phyloP scores from a whole-genome alignment of 768 basidiomycete genomes.

The Hericium coralloides region DNA sequence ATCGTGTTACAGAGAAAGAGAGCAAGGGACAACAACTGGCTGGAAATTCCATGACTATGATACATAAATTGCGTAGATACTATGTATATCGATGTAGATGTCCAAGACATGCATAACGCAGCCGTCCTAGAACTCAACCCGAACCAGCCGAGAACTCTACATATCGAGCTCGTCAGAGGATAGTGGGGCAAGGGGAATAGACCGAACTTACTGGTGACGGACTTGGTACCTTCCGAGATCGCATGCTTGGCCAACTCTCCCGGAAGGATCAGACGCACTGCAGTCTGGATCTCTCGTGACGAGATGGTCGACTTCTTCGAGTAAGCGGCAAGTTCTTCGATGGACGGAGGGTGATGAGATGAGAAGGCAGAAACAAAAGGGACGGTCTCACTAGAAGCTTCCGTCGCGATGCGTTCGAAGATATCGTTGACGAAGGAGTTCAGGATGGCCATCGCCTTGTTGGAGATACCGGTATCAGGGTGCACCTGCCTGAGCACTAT shows the following conservation, averaged over 20 bases:
- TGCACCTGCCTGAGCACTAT: constrained; percentile 93
- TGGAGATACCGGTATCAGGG: constrained; percentile 98
- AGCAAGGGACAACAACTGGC: too few relatives aligned
- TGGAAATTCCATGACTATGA: too few relatives aligned
- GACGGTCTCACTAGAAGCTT: constrained; percentile 68
- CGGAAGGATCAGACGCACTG: constrained; percentile 93
- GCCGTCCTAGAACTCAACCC: too few relatives aligned
- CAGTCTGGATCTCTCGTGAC: constrained; percentile 95
- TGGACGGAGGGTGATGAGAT: background rate
- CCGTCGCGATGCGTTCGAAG: constrained; percentile 86
- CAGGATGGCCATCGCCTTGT: constrained; percentile 96
- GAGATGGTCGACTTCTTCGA: constrained; percentile 99
- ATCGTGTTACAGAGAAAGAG: too few relatives aligned
- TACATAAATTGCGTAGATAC: too few relatives aligned
- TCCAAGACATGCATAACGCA: too few relatives aligned
- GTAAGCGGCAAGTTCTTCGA: constrained; percentile 84
- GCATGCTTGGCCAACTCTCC: constrained; percentile 93
- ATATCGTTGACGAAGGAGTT: constrained; percentile 97
- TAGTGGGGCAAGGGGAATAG: background rate
- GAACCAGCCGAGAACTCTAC: background rate
- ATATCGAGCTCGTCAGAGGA: background rate
- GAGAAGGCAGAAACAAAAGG: background rate
- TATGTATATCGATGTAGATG: too few relatives aligned
- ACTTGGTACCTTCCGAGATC: constrained; percentile 91
- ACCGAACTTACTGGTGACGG: constrained; percentile 59